Conservation (phyloP, 441 rosid species). For the Erodium moschatum region DNA sequence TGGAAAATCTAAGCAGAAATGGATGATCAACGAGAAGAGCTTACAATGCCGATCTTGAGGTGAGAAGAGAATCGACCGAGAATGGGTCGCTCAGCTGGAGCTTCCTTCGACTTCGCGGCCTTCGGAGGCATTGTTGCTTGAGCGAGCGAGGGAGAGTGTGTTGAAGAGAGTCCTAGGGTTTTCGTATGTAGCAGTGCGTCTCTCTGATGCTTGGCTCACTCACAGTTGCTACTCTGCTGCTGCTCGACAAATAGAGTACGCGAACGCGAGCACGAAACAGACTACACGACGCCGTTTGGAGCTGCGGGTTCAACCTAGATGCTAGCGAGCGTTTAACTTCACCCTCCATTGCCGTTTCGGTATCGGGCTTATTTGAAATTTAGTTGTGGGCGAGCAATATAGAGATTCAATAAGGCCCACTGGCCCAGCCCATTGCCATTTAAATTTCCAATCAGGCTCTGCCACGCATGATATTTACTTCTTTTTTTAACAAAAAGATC, state of each 20-base stretch:
- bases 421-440: no score
- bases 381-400: no score
- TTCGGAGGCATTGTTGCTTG: conserved; percentile 70
- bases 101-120: conserved; percentile 80
- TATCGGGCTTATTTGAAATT: no score
- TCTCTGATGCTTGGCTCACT: background rate
- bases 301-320: no score
- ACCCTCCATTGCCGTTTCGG: no score
- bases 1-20: background rate
- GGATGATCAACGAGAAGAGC: background rate
- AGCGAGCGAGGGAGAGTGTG: background rate
- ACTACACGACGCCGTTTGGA: background rate
- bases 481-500: no score
- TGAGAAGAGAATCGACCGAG: conserved; percentile 98
- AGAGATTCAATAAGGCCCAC: no score
- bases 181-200: background rate
- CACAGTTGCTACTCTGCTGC: background rate
- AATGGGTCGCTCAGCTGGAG: conserved; percentile 83
- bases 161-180: conserved; percentile 1
- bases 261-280: background rate
- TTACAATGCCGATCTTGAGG: conserved; percentile 96
- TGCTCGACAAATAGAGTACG: background rate
- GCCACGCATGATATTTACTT: background rate
- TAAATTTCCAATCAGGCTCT: background rate
- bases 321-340: no score